Base-by-base conservation (phyloP, 2,329 filamentous ascomycete species). In the Cytospora chrysosperma region DNA sequence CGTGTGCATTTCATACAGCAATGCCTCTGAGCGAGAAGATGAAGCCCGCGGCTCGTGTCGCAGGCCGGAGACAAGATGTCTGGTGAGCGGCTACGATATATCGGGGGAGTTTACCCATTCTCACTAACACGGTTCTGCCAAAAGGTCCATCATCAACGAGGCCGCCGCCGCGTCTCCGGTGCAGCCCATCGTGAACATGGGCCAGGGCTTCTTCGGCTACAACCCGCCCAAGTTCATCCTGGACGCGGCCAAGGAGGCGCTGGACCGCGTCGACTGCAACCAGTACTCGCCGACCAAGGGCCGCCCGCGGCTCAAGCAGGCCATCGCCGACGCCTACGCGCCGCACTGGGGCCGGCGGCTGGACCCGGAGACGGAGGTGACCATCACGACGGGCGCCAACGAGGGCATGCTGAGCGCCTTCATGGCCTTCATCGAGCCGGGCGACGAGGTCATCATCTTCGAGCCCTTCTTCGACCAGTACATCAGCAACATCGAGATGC, bases 391-490 rank as follows among this genome's bases (percentile, higher is more conserved):
- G 0, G 91, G 91, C 51, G 91, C 92, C 49, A 96, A 96, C 72
- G 91, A 96, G 78, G 86, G 92, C 71, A 98, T 98, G 92, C 82
- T 99, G 68, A 94, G 91, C 73, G 95, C 93, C 0, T 98, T 99
- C 73, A 98, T 99, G 95, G 95, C 86, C 3, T 99, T 99, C 71
- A 88, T 99, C 64, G 95, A 99, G 77, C 85, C 86, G 1, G 95
- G 92, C 15, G 95, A 99, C 73, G 95, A 99, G 76, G 95, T 97
- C 68, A 97, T 99, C 69, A 85, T 99, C 62, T 97, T 99, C 75
- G 95, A 99, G 79, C 95, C 95, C 13, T 99, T 97, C 79, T 99
- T 98, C 75, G 95, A 99, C 77, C 95, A 99, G 88, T 96, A 98
- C 75, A 96, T 99, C 69, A 93, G 89, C 81, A 99, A 99, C 78